A percentile compares a stretch with the other conserved stretches of the same genome.
phyloP scores from a whole-genome alignment of 306 rosid species.

The Canavalia gladiata region DNA sequence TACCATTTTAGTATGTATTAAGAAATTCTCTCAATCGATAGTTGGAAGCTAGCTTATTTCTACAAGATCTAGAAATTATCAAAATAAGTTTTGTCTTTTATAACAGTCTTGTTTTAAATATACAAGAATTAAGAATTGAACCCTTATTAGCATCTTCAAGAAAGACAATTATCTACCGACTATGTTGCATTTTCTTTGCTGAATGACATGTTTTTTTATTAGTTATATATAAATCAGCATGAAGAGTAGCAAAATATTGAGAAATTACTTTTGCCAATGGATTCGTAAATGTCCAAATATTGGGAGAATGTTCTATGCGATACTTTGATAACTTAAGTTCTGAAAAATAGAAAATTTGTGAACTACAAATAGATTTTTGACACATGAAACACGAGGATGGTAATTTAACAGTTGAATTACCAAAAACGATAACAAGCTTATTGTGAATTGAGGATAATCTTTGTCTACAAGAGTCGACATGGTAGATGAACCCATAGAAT shows the following conservation, averaged over 20 bases:
- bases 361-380: neutral
- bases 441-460: slow-evolving; percentile 43
- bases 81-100: too few species aligned
- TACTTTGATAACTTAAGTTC: slow-evolving; percentile 29
- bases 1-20: too few species aligned
- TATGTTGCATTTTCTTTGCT: too few species aligned
- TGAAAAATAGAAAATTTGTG: neutral
- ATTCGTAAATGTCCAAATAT: neutral
- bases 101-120: too few species aligned
- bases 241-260: neutral
- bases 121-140: too few species aligned
- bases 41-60: too few species aligned
- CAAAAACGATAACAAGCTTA: neutral
- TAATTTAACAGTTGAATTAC: slow-evolving; percentile 32
- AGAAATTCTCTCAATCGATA: too few species aligned
- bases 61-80: too few species aligned
- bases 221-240: neutral
- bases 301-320: slow-evolving; percentile 29
- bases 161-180: too few species aligned
- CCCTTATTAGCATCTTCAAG: too few species aligned
- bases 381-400: slow-evolving; percentile 34
- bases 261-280: neutral
- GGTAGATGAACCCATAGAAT: neutral
- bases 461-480: slow-evolving; percentile 14
- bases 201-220: neutral